phyloP scores from a whole-genome alignment of 2,329 filamentous ascomycete species.

The Pseudogymnoascus sp. region DNA sequence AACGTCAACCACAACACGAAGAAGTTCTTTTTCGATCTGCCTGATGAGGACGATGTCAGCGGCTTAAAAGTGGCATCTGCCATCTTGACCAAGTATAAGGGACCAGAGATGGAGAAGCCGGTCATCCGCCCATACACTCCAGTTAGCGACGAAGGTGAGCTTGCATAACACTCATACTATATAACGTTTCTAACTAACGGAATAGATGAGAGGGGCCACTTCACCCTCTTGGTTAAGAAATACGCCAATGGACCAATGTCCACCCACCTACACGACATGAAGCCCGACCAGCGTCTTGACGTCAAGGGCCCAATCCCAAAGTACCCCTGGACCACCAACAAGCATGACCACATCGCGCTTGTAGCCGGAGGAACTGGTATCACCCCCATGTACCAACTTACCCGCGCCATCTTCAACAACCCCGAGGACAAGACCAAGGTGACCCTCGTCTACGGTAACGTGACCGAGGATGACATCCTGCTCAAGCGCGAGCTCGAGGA shows the following conservation, averaged over 20 bases:
- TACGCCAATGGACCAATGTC: slow-evolving; percentile 93
- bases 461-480: slow-evolving; percentile 84
- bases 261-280: slow-evolving; percentile 76
- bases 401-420: slow-evolving; percentile 89
- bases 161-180: slow-evolving; percentile 14
- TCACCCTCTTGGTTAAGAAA: slow-evolving; percentile 87
- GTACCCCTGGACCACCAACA: slow-evolving; percentile 84
- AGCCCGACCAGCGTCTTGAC: slow-evolving; percentile 73
- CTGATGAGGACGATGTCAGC: slow-evolving; percentile 75
- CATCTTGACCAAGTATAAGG: slow-evolving; percentile 86
- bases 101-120: slow-evolving; percentile 74
- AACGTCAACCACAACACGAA: slow-evolving; percentile 92
- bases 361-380: slow-evolving; percentile 96
- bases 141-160: slow-evolving; percentile 71
- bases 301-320: slow-evolving; percentile 96
- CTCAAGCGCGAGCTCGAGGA: slow-evolving; percentile 78
- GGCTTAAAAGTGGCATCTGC: slow-evolving; percentile 80
- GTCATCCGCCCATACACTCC: slow-evolving; percentile 91
- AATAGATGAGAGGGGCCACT: slow-evolving; percentile 66
- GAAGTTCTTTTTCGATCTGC: slow-evolving; percentile 80
- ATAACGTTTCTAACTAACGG: not conserved
- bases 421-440: slow-evolving; percentile 96
- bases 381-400: slow-evolving; percentile 95
- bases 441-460: slow-evolving; percentile 88
- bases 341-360: slow-evolving; percentile 81